Conservation (phyloP, 192 early-diverging fungal genomes). For the Backusella mclennaniae region DNA sequence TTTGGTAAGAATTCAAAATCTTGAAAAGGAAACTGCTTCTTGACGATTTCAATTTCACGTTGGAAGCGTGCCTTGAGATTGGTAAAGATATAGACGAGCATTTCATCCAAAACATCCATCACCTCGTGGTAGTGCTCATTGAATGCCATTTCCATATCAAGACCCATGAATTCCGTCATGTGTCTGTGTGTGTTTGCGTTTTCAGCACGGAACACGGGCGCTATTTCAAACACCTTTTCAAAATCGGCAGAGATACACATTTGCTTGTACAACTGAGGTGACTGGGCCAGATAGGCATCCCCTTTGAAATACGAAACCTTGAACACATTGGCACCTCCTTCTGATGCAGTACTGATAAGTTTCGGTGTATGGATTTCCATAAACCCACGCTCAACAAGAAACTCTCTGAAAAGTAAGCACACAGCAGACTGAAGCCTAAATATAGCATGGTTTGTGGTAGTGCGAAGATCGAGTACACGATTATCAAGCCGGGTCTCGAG, state of each 20-base stretch:
- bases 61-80: slow-evolving; percentile 82
- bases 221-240: slow-evolving; percentile 97
- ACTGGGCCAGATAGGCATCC: slow-evolving; percentile 93
- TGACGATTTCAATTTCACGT: slow-evolving; percentile 84
- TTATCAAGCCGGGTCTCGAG: slow-evolving; percentile 94
- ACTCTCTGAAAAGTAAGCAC: slow-evolving; percentile 94
- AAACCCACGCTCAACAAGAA: slow-evolving; percentile 73
- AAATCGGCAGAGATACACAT: slow-evolving; percentile 97
- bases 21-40: slow-evolving; percentile 89
- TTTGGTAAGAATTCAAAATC: slow-evolving; percentile 85
- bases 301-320: slow-evolving; percentile 94
- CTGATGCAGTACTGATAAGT: slow-evolving; percentile 86
- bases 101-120: slow-evolving; percentile 86
- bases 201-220: slow-evolving; percentile 97
- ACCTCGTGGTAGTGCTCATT: slow-evolving; percentile 99
- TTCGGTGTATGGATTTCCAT: slow-evolving; percentile 99
- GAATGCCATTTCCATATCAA: slow-evolving; percentile 99
- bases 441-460: slow-evolving; percentile 93
- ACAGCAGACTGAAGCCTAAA: slow-evolving; percentile 97
- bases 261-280: slow-evolving; percentile 99
- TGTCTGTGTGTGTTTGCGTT: slow-evolving; percentile 98
- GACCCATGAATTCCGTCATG: slow-evolving; percentile 97
- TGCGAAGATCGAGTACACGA: slow-evolving; percentile 92
- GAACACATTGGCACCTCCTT: slow-evolving; percentile 98
- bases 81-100: slow-evolving; percentile 91